Evolutionary conservation across 306 rosid species (phyloP), one percentile per base, ranked within the genome.

Genomic region (Casuarina equisetifolia): DNA sequence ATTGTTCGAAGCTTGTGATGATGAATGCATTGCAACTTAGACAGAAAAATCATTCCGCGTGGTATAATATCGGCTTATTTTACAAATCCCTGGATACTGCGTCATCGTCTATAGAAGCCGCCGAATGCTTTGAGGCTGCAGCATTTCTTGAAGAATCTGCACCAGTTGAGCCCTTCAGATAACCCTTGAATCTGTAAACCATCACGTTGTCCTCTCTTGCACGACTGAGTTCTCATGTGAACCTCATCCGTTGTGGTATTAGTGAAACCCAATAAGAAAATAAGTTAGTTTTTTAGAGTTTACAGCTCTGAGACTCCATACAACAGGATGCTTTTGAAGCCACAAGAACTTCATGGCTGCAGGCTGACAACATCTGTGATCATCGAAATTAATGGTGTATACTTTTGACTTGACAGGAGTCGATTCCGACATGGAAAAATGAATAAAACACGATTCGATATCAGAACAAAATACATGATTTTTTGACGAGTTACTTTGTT

Each of bases 141-240:
- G 25, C 85, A 53, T 68, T 67, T 82, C 94, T 95, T 80, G 89
- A 92, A 83, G 96, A 95, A 66, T 76, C 96, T 80, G 86, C 83
- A 71, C 98, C 97, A 36, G 87, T 95, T 80, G 97, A 91, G 71
- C 91, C 98, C 72, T 92, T 92, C 84, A 85, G 96, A 84, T 89
- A 82, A 85, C 75, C 67, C 75, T 83, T 15, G 9, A 25, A 25
- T 67, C 71, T 72, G 72, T 79, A 53, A 71, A 83, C 67, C 76
- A 45, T 40, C 69, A 77, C 32, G 1, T n/a, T 39, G 36, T 54
- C 74, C 64, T 59, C 78, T 58, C 63, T 48, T 4, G 5, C 50
- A 17, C 49, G 61, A 70, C 54, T 70, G 70, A 57, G 71, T 75
- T 61, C 74, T 79, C 70, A 55, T 75, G 68, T 84, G 51, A 74